Evolutionary conservation across 2,329 filamentous ascomycete genomes (phyloP).

Genomic region (Emmonsia crescens): DNA sequence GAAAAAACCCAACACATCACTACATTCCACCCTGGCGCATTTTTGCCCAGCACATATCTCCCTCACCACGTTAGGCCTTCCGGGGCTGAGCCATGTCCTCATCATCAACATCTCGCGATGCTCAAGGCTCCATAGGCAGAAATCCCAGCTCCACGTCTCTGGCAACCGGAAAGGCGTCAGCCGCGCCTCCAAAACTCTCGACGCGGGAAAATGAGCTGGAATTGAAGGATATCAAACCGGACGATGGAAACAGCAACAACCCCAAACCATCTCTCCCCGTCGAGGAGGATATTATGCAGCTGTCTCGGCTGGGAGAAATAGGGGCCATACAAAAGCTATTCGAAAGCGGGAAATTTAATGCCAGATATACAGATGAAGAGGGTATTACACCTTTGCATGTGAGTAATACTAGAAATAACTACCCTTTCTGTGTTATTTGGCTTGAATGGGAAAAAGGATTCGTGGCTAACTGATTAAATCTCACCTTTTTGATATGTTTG

Average conservation of each 20-base stretch:
- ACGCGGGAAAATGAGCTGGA: slow-evolving; percentile 26
- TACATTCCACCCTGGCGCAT: neutral
- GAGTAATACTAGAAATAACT: slow-evolving; percentile 25
- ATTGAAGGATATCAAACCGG: slow-evolving; percentile 27
- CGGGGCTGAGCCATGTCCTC: slow-evolving; percentile 17
- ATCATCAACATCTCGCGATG: slow-evolving; percentile 16
- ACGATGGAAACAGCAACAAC: slow-evolving; percentile 17
- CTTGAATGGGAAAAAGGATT: neutral
- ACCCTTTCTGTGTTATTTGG: slow-evolving; percentile 2
- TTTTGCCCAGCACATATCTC: neutral
- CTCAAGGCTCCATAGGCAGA: slow-evolving; percentile 13
- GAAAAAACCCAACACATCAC: neutral
- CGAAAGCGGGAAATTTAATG: slow-evolving; percentile 68
- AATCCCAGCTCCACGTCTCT: slow-evolving; percentile 18
- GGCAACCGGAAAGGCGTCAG: slow-evolving; percentile 22
- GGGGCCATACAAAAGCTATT: slow-evolving; percentile 81
- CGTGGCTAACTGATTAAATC: slow-evolving; percentile 13
- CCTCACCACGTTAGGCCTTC: neutral
- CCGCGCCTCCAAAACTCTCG: slow-evolving; percentile 23
- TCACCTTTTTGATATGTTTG: slow-evolving; percentile 8
- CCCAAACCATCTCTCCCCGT: slow-evolving; percentile 26
- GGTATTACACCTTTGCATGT: slow-evolving; percentile 95
- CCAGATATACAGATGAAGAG: slow-evolving; percentile 76
- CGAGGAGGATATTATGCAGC: slow-evolving; percentile 87
- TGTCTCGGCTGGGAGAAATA: slow-evolving; percentile 80